Evolutionary conservation across 805 yeast species (phyloP), one percentile per base, ranked within the genome.

Genomic region (Schwanniomyces vanrijiae): DNA sequence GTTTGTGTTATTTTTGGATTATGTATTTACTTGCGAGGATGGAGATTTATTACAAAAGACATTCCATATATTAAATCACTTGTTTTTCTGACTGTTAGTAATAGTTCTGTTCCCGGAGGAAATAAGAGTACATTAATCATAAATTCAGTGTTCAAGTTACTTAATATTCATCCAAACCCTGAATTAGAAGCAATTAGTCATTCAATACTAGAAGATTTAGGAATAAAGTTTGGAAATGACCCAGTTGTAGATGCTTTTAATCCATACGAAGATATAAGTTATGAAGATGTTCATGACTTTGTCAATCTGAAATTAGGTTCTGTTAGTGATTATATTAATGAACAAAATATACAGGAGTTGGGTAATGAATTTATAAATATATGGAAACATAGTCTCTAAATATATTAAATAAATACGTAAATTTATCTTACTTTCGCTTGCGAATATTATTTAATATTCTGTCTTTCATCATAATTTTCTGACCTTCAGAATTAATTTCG

Each of bases 11-110:
- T 46, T 24, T 13, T 56, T 7, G 50, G 50, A 4, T 46, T 55
- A 18, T 34, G 54, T 16, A 40, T 63, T 0, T 62, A 61, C 41
- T 37, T 59, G 11, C 49, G 69, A 33, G 68, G 69, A 1, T 51
- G 51, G 47, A 45, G 46, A 4, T 50, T 63, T n/a, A 44, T 64
- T 31, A 41, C 55, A 11, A 53, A 55, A 34, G 60, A 54, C 44
- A 8, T 54, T 4, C 58, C 55, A 13, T 49, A 50, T 40, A 19
- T 49, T 5, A 44, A 52, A 31, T 19, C 31, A 6, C 11, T 41
- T 19, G 11, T 37, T n/a, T 29, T 34, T 26, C 26, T 44, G 31
- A 37, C 22, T 31, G 21, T 13, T 19, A 20, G n/a, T 2, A 21
- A 18, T 10, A 14, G 25, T 22, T 5, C 26, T 20, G 35, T 19